Conservation (phyloP, 73 alveolate species). For the Tetrahymena thermophila region DNA sequence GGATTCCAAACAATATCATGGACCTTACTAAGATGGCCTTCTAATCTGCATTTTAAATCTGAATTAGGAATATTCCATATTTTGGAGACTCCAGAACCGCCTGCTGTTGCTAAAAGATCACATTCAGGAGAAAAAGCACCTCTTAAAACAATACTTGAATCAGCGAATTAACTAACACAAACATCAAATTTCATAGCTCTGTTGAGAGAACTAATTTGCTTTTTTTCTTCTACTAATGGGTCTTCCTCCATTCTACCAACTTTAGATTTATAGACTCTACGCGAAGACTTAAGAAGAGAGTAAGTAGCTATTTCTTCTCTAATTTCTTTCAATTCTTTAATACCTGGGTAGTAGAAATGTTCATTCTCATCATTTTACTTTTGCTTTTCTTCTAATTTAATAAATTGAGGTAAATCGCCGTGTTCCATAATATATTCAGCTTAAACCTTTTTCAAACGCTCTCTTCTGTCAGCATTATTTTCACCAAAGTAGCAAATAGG, state of each 20-base stretch:
- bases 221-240: conserved; percentile 47
- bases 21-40: conserved; percentile 40
- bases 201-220: conserved; percentile 30
- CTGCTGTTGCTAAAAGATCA: conserved; percentile 46
- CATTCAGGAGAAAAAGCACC: conserved; percentile 62
- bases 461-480: conserved; percentile 24
- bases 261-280: conserved; percentile 36
- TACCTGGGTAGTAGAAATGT: conserved; percentile 61
- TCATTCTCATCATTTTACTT: conserved; percentile 49
- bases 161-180: conserved; percentile 60
- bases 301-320: conserved; percentile 57
- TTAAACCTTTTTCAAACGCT: conserved; percentile 5
- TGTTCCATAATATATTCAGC: conserved; percentile 22
- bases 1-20: conserved; percentile 56
- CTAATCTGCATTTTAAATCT: conserved; percentile 5
- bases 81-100: conserved; percentile 44
- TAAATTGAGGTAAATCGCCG: conserved; percentile 24
- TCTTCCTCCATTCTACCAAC: conserved; percentile 42
- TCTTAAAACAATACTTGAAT: conserved; percentile 55
- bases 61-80: conserved; percentile 24
- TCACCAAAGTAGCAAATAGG: conserved; percentile 38
- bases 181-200: conserved; percentile 47
- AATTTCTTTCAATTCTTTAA: conserved; percentile 43
- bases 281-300: conserved; percentile 55
- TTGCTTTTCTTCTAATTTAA: neutral